Evolutionary conservation across 805 yeast species (phyloP), one percentile per base, ranked within the genome.

Genomic region (Zygoascus bituminiphila): DNA sequence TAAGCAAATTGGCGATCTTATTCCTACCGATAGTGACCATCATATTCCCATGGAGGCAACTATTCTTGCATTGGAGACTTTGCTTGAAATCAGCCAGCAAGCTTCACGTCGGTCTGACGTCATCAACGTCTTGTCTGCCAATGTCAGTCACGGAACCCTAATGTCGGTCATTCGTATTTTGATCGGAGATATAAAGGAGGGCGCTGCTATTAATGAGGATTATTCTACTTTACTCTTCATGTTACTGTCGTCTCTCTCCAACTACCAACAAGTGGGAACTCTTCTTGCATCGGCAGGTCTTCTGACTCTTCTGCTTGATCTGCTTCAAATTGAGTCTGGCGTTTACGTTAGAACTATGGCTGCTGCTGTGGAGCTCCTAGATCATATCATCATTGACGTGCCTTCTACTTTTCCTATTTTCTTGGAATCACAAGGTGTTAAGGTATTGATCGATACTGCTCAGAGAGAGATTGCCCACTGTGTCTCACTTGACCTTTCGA

Each of bases 101-200:
- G 78, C 79, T 42, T 74, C 74, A 3, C 83, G 88, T 77, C 82
- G 89, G 15, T 72, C 82, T 44, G 96, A 88, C 55, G 72, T 89
- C 20, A 72, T 88, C 46, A 74, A 88, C 50, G 80, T 85, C 10
- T 63, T 88, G 54, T 87, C 93, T 19, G 96, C 93, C 8, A 87
- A 87, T 61, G 88, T 89, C 36, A 79, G 81, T 51, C 96, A 89
- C 64, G 97, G 97, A 1, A 66, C 80, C 10, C 60, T 89, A 36
- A 85, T 84, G 67, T 88, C 85, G 58, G 75, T 82, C 25, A 62
- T 88, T 24, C 75, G 89, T 49, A 71, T 72, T 39, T 77, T 87
- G n/a, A 70, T 77, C 47, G 77, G 79, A 49, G 66, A 72, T 38
- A 55, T 79, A 31, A 64, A 70, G 43, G 66, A 68, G 8, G 73